Conservation (phyloP, 768 basidiomycete species). For the Termitomyces sp. region DNA sequence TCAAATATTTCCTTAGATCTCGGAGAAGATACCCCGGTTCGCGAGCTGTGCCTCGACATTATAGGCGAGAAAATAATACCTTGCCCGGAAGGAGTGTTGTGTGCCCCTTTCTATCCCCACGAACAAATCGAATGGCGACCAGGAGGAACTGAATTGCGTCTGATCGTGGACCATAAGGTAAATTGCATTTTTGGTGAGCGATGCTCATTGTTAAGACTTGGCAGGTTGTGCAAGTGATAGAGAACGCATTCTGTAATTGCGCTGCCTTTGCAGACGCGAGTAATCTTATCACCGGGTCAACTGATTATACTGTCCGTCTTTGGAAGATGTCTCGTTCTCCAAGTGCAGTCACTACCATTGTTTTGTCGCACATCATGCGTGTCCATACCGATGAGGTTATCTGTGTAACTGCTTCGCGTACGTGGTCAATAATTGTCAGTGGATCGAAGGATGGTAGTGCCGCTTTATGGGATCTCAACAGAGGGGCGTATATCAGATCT, state of each 20-base stretch:
- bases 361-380: conserved; percentile 71
- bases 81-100: conserved; percentile 52
- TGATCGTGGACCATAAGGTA: conserved; percentile 62
- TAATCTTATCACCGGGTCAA: conserved; percentile 75
- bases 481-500: conserved; percentile 73
- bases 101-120: conserved; percentile 53
- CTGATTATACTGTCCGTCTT: conserved; percentile 75
- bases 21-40: conserved; percentile 40
- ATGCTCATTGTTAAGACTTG: not conserved
- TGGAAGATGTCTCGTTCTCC: conserved; percentile 57
- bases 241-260: conserved; percentile 66
- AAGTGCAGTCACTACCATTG: conserved; percentile 23
- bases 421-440: conserved; percentile 82
- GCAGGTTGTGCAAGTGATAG: conserved; percentile 72
- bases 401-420: conserved; percentile 66
- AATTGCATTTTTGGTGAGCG: not conserved
- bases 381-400: conserved; percentile 68
- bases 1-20: conserved; percentile 33
- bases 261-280: conserved; percentile 73
- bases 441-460: conserved; percentile 85
- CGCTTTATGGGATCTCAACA: conserved; percentile 87
- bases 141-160: conserved; percentile 51
- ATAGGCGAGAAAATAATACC: conserved; percentile 58
- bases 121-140: conserved; percentile 69
- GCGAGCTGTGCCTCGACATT: conserved; percentile 50